Percentiles rank a stretch among this genome's conserved stretches.
These are phyloP conservation scores for Botrytis cinerea DNA, from an alignment of 2,329 filamentous ascomycete genomes.

Conservation along the genomic window DNA sequence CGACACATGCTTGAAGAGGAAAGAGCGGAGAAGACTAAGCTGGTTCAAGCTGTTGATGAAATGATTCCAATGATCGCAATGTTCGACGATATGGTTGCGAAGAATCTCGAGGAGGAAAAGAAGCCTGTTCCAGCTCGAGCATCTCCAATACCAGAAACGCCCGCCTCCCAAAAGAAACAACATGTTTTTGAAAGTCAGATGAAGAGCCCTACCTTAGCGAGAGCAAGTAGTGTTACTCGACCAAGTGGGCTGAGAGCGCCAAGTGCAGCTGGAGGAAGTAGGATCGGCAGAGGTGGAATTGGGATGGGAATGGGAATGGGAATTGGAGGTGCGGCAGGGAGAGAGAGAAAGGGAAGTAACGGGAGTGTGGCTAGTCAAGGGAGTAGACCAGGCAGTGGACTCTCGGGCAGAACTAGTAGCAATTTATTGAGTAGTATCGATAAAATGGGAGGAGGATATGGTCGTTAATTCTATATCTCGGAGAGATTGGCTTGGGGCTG, in stretches of 20 bases:
- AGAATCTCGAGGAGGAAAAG: conserved; percentile 31
- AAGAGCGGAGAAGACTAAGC: conserved; percentile 79
- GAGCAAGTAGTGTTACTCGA: conserved; percentile 57
- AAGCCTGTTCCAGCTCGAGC: not conserved
- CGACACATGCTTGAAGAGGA: conserved; percentile 69
- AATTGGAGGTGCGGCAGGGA: not conserved
- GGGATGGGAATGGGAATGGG: conserved; percentile 24
- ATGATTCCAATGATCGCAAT: conserved; percentile 70
- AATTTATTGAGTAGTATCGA: conserved; percentile 85
- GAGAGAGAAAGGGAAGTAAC: conserved; percentile 32
- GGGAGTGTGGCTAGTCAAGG: conserved; percentile 45
- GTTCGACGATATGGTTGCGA: conserved; percentile 42
- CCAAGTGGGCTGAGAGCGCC: conserved; percentile 64
- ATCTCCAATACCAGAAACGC: conserved; percentile 35
- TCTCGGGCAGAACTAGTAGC: conserved; percentile 52
- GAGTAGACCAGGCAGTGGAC: conserved; percentile 37
- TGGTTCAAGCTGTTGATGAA: conserved; percentile 80
- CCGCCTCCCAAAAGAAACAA: conserved; percentile 27
- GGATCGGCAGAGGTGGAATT: conserved; percentile 44
- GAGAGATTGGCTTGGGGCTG: not conserved
- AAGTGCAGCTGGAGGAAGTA: conserved; percentile 48
- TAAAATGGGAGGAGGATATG: conserved; percentile 66
- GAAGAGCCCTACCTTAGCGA: conserved; percentile 36
- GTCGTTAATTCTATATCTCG: not conserved
- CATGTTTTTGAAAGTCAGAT: conserved; percentile 32